These are phyloP conservation scores for Vanderwaltozyma verrucispora DNA, from an alignment of 805 yeast genomes.

Conservation along the genomic window DNA sequence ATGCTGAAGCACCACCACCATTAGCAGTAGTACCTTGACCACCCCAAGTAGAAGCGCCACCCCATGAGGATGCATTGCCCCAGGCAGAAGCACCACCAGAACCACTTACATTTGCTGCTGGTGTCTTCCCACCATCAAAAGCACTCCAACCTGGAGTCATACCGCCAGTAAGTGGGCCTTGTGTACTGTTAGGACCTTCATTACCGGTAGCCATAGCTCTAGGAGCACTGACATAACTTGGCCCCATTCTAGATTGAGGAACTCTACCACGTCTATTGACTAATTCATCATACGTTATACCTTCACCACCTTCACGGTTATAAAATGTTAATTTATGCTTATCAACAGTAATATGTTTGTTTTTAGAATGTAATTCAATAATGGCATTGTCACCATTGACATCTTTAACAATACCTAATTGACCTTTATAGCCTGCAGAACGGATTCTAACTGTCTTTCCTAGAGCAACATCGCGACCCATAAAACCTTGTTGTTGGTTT, in stretches of 20 bases:
- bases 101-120: constrained; percentile 27
- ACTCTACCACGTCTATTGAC: constrained; percentile 40
- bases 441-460: constrained; percentile 80
- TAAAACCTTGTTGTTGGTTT: constrained; percentile 41
- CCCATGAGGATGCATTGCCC: constrained; percentile 34
- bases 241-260: constrained; percentile 29
- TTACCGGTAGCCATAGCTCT: constrained; percentile 27
- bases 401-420: constrained; percentile 86
- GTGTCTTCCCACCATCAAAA: constrained; percentile 42
- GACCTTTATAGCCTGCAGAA: constrained; percentile 89
- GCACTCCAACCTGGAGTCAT: constrained; percentile 47
- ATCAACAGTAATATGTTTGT: constrained; percentile 75
- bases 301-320: constrained; percentile 50
- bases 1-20: constrained; percentile 33
- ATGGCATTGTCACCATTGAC: constrained; percentile 88
- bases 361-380: constrained; percentile 87
- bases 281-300: constrained; percentile 71
- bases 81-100: constrained; percentile 16
- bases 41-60: constrained; percentile 34
- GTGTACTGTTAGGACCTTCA: constrained; percentile 24
- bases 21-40: constrained; percentile 22
- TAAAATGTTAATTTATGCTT: constrained; percentile 69
- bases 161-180: constrained; percentile 32
- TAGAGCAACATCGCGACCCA: constrained; percentile 73
- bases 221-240: constrained; percentile 28